Conservation (phyloP, 305 asterid genomes). For the Fraxinus floribunda region DNA sequence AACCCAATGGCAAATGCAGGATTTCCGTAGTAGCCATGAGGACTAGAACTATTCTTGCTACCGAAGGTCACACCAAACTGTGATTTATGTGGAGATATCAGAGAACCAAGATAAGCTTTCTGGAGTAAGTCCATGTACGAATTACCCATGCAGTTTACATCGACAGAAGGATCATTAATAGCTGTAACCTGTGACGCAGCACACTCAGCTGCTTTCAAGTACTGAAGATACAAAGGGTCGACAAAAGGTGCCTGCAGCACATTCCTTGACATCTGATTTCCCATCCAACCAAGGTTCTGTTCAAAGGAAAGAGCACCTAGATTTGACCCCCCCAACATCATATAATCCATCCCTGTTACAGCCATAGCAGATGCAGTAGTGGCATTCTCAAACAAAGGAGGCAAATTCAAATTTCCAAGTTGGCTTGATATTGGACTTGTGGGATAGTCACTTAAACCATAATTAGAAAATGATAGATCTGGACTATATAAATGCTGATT, state of each 20-base stretch:
- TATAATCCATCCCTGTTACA: constrained; percentile 76
- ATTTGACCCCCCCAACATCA: constrained; percentile 66
- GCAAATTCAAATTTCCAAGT: constrained; percentile 65
- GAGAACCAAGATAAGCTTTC: constrained; percentile 71
- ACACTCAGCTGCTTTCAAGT: constrained; percentile 63
- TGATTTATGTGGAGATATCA: constrained; percentile 72
- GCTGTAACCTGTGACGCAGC: constrained; percentile 77
- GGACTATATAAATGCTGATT: constrained; percentile 64
- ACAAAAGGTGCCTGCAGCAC: constrained; percentile 55
- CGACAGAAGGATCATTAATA: constrained; percentile 66
- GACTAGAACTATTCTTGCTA: constrained; percentile 58
- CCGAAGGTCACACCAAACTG: constrained; percentile 65
- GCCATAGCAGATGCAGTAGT: constrained; percentile 86
- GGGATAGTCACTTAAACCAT: constrained; percentile 64
- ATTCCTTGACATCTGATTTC: constrained; percentile 60
- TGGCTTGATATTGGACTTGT: constrained; percentile 75
- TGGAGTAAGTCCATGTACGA: constrained; percentile 80
- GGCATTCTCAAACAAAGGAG: constrained; percentile 93
- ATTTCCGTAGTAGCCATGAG: constrained; percentile 81
- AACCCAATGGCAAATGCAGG: constrained; percentile 71
- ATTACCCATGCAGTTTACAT: constrained; percentile 64
- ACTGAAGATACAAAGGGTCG: constrained; percentile 84
- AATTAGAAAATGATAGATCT: constrained; percentile 58
- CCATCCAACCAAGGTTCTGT: constrained; percentile 58
- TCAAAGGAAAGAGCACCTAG: constrained; percentile 54